A percentile compares a stretch with the other conserved stretches of the same genome.
Evolutionary conservation across 805 yeast genomes (phyloP).

Genomic region (Danielozyma ontarioensis): DNA sequence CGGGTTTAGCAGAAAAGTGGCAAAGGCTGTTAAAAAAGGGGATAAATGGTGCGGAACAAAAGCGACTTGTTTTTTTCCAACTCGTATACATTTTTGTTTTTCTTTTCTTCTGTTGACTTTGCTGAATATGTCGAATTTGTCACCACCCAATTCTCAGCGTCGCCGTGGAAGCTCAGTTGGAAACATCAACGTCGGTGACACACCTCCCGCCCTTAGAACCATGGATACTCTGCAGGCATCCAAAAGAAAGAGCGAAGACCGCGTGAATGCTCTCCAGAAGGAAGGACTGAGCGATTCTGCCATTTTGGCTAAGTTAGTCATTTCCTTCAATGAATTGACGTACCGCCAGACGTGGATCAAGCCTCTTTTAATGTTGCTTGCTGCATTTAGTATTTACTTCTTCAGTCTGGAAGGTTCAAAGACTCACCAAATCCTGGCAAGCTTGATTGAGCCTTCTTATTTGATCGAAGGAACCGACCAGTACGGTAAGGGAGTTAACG

Average conservation of each 20-base stretch:
- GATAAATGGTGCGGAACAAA: no score
- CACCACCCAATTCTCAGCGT: slow-evolving; percentile 13
- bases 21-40: no score
- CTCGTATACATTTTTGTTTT: not conserved
- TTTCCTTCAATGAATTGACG: slow-evolving; percentile 55
- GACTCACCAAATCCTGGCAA: slow-evolving; percentile 52
- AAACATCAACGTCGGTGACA: slow-evolving; percentile 69
- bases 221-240: slow-evolving; percentile 46
- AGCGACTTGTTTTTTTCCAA: not conserved
- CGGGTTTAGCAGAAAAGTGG: no score
- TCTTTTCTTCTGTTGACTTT: not conserved
- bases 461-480: slow-evolving; percentile 54
- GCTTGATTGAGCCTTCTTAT: slow-evolving; percentile 64
- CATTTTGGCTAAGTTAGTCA: slow-evolving; percentile 48
- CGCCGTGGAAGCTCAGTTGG: slow-evolving; percentile 71
- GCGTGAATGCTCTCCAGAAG: slow-evolving; percentile 25
- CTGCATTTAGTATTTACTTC: slow-evolving; percentile 41
- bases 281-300: slow-evolving; percentile 42
- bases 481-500: slow-evolving; percentile 86
- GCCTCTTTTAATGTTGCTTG: slow-evolving; percentile 48
- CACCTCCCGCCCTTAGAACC: slow-evolving; percentile 60
- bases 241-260: slow-evolving; percentile 27
- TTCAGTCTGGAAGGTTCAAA: slow-evolving; percentile 53
- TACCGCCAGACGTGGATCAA: slow-evolving; percentile 67
- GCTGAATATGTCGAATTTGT: slow-evolving; percentile 1